Percentiles rank a stretch among this genome's conserved stretches.
phyloP scores from a whole-genome alignment of 441 rosid genomes.

The Adansonia grandidieri region DNA sequence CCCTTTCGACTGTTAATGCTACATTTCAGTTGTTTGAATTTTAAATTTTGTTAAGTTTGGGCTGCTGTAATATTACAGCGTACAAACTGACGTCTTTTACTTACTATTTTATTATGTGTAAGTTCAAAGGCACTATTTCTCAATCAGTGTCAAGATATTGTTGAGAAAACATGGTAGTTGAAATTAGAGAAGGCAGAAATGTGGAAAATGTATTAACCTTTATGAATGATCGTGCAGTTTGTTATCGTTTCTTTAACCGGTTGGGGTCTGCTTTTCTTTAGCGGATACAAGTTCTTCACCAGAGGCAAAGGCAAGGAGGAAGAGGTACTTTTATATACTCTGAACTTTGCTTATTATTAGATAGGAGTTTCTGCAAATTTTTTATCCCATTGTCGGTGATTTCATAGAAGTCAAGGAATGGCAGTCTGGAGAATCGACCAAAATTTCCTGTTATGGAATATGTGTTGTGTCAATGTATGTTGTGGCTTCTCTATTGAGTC shows the following conservation, averaged over 20 bases:
- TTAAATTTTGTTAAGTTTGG: not conserved
- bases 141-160: not conserved
- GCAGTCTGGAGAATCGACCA: not conserved
- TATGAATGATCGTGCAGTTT: constrained; percentile 57
- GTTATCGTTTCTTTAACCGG: constrained; percentile 82
- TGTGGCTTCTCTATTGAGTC: not conserved
- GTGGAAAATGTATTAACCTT: constrained; percentile 25
- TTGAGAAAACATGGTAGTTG: not conserved
- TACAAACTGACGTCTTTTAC: too few species aligned
- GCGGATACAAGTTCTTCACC: constrained; percentile 68
- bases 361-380: not conserved
- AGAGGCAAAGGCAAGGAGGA: constrained; percentile 63
- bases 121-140: not conserved
- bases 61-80: not conserved
- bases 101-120: not conserved
- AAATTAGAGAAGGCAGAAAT: not conserved
- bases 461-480: not conserved
- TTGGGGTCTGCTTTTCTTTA: constrained; percentile 70
- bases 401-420: not conserved
- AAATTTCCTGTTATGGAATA: not conserved
- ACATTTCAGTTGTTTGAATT: constrained; percentile 1
- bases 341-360: not conserved
- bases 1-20: not conserved
- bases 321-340: constrained; percentile 52
- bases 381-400: not conserved